These are phyloP conservation scores for Xylariales sp. DNA, from an alignment of 2,329 filamentous ascomycete genomes.

Conservation along the genomic window DNA sequence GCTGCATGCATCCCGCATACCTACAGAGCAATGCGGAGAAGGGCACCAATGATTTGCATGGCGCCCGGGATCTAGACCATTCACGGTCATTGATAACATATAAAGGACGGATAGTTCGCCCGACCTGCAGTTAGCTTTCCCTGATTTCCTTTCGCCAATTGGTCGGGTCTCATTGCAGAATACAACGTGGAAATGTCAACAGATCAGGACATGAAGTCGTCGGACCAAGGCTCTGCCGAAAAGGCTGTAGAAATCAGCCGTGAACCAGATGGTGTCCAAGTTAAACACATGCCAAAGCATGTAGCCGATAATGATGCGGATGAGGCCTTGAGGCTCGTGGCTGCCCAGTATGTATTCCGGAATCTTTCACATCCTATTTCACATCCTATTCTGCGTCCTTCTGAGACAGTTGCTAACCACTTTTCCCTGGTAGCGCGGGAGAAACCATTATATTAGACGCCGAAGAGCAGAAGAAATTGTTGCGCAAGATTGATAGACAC, in stretches of 20 bases:
- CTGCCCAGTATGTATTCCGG: conserved; percentile 39
- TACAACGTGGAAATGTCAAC: conserved; percentile 17
- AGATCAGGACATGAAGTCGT: conserved; percentile 9
- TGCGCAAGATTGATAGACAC: conserved; percentile 60
- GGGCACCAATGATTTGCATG: conserved; percentile 14
- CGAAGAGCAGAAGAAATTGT: conserved; percentile 54
- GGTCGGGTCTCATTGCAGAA: background rate
- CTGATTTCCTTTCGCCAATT: background rate
- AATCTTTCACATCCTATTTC: background rate
- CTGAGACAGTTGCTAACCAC: conserved; percentile 9
- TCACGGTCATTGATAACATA: conserved; percentile 14
- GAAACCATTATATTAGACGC: conserved; percentile 53
- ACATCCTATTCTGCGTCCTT: background rate
- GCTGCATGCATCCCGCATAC: conserved; percentile 2
- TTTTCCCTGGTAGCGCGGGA: conserved; percentile 41
- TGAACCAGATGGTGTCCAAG: conserved; percentile 25
- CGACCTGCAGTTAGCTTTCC: background rate
- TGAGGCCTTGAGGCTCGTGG: conserved; percentile 56
- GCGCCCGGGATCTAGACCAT: conserved; percentile 3
- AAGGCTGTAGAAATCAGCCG: conserved; percentile 31
- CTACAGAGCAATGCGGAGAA: conserved; percentile 19
- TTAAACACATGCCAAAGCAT: conserved; percentile 48
- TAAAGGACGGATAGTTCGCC: conserved; percentile 5
- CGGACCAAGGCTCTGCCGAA: conserved; percentile 31
- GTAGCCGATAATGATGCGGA: conserved; percentile 56